These are phyloP conservation scores for Recurvomyces mirabilis DNA, from an alignment of 495 filamentous ascomycete species.

Conservation along the genomic window DNA sequence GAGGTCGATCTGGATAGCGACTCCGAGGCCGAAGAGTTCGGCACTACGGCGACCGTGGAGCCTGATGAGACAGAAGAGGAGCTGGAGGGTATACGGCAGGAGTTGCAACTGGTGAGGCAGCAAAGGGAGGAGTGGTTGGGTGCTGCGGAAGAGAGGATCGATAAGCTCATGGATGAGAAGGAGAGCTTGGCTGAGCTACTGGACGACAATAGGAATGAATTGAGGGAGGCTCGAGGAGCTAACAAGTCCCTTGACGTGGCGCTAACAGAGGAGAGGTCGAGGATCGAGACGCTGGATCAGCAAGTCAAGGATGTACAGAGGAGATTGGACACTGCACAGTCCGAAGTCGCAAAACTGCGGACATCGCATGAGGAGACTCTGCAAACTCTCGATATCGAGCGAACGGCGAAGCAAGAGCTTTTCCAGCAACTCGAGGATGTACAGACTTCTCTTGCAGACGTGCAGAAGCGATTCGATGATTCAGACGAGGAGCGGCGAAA, in stretches of 20 bases:
- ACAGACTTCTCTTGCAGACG: too few relatives aligned
- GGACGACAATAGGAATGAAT: neutral
- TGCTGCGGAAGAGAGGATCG: conserved; percentile 13
- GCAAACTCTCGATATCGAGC: neutral
- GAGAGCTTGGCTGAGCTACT: conserved; percentile 9
- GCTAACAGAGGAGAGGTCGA: neutral
- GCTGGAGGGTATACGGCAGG: conserved; percentile 15
- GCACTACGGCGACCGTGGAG: conserved; percentile 6
- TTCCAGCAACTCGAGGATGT: neutral
- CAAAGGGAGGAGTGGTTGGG: conserved; percentile 19
- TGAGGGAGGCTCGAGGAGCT: neutral
- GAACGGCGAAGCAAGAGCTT: neutral
- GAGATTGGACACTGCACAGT: neutral
- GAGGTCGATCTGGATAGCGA: conserved; percentile 15
- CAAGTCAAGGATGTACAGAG: neutral
- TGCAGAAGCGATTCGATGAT: too few relatives aligned
- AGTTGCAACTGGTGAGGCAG: conserved; percentile 6
- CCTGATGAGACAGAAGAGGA: conserved; percentile 15
- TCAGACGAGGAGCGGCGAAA: too few relatives aligned
- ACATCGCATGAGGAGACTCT: neutral
- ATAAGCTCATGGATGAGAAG: conserved; percentile 14
- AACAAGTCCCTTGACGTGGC: neutral
- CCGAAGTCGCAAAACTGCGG: neutral
- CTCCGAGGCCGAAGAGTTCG: conserved; percentile 9
- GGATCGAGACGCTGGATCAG: neutral